Conservation (phyloP, 2,329 filamentous ascomycete species). For the Colletotrichum orchidophilum region DNA sequence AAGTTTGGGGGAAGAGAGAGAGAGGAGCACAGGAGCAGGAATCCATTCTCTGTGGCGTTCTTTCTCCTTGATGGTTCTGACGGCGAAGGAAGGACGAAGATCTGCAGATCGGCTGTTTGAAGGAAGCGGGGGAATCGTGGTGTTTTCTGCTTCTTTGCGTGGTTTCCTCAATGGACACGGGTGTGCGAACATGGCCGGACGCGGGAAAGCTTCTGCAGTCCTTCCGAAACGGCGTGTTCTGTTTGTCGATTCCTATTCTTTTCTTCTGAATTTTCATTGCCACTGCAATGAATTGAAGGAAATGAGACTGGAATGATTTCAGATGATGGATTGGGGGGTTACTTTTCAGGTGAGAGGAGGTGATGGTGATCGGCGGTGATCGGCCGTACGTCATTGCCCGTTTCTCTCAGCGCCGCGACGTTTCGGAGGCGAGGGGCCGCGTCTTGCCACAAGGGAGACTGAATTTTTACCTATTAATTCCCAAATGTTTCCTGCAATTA, state of each 20-base stretch:
- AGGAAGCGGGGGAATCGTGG: background rate
- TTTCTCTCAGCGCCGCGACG: background rate
- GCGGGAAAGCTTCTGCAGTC: background rate
- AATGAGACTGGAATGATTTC: background rate
- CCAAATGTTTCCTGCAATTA: background rate
- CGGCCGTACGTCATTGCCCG: constrained; percentile 24
- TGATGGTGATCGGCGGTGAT: constrained; percentile 33
- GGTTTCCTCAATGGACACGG: background rate
- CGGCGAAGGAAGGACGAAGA: background rate
- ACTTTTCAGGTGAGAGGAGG: constrained; percentile 22
- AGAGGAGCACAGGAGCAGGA: background rate
- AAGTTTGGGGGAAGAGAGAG: background rate
- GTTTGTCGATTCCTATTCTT: rapidly evolving
- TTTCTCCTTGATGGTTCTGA: background rate
- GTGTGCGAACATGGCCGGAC: background rate
- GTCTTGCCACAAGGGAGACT: background rate
- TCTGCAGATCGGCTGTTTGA: background rate
- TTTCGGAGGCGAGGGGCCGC: background rate
- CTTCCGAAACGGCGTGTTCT: background rate
- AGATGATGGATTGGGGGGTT: background rate
- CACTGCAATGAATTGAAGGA: too few relatives aligned
- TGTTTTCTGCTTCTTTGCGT: background rate
- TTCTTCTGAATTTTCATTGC: background rate
- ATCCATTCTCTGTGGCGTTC: background rate
- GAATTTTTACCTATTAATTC: background rate